Percentiles rank a stretch among this genome's conserved stretches.
Conservation (phyloP, 768 basidiomycete genomes). For the Suillus plorans region DNA sequence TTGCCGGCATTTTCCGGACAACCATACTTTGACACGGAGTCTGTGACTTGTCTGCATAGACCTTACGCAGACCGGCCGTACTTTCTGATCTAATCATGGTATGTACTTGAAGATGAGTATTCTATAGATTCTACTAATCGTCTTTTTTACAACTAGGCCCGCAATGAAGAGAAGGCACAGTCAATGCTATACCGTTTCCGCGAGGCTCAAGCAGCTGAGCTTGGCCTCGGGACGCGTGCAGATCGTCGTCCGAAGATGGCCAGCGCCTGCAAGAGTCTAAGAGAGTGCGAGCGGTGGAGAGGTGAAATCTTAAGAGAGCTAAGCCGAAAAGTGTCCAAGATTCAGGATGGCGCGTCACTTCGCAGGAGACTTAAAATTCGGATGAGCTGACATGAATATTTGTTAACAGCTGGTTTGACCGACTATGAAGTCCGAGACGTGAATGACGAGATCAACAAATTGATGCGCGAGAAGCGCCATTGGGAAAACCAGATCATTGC, state of each 20-base stretch:
- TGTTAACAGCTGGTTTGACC: constrained; percentile 62
- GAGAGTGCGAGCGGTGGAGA: constrained; percentile 94
- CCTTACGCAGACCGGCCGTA: no score
- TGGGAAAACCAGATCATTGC: constrained; percentile 99
- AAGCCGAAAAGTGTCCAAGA: constrained; percentile 95
- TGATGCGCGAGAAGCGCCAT: constrained; percentile 92
- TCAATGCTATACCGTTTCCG: constrained; percentile 95
- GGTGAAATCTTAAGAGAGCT: constrained; percentile 66
- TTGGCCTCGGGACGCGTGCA: constrained; percentile 81
- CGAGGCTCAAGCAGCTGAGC: constrained; percentile 93
- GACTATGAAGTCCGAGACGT: constrained; percentile 92
- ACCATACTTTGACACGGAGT: no score
- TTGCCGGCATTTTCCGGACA: no score
- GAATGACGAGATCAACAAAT: constrained; percentile 97
- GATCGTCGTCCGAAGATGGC: constrained; percentile 94
- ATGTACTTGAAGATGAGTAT: neutral
- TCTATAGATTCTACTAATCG: neutral
- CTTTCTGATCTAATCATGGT: neutral
- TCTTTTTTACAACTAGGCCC: constrained; percentile 53
- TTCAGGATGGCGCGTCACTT: constrained; percentile 78
- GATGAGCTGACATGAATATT: neutral
- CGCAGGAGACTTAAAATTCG: neutral
- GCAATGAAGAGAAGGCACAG: constrained; percentile 98
- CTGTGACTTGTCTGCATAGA: no score
- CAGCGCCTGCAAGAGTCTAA: constrained; percentile 83